These are phyloP conservation scores for Colletotrichum graminicola DNA, from an alignment of 2,329 filamentous ascomycete species.

Conservation along the genomic window DNA sequence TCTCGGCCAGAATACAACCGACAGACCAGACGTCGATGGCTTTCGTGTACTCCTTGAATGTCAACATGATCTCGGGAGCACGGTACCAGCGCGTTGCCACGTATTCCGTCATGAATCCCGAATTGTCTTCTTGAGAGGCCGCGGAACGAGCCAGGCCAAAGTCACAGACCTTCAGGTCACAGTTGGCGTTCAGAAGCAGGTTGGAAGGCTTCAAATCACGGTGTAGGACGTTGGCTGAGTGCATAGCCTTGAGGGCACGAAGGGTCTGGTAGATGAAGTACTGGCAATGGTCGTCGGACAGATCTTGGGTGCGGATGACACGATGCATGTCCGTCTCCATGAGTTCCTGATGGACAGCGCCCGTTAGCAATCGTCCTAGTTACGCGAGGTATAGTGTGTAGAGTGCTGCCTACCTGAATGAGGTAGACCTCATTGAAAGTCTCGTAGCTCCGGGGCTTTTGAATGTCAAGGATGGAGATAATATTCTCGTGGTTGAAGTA, in stretches of 20 bases:
- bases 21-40: conserved; percentile 99
- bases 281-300: conserved; percentile 99
- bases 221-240: conserved; percentile 97
- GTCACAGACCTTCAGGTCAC: conserved; percentile 98
- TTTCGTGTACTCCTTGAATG: conserved; percentile 99
- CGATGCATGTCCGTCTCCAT: conserved; percentile 99
- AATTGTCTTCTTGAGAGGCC: conserved; percentile 98
- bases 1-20: conserved; percentile 97
- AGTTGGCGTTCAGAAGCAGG: conserved; percentile 96
- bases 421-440: conserved; percentile 98
- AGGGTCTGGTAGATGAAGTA: conserved; percentile 99
- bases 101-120: conserved; percentile 99
- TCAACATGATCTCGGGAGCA: conserved; percentile 99
- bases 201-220: conserved; percentile 98
- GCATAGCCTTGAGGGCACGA: conserved; percentile 97
- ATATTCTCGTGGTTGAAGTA: conserved; percentile 99
- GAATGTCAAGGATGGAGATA: conserved; percentile 98
- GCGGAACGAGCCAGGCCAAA: conserved; percentile 96
- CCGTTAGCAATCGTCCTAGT: conserved; percentile 40
- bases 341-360: conserved; percentile 73
- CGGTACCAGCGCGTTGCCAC: conserved; percentile 99
- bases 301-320: conserved; percentile 97
- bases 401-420: conserved; percentile 78
- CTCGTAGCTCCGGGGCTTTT: conserved; percentile 96
- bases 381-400: neutral